These are phyloP conservation scores for Coprinopsis strossmayeri DNA, from an alignment of 768 basidiomycete species.

Conservation along the genomic window DNA sequence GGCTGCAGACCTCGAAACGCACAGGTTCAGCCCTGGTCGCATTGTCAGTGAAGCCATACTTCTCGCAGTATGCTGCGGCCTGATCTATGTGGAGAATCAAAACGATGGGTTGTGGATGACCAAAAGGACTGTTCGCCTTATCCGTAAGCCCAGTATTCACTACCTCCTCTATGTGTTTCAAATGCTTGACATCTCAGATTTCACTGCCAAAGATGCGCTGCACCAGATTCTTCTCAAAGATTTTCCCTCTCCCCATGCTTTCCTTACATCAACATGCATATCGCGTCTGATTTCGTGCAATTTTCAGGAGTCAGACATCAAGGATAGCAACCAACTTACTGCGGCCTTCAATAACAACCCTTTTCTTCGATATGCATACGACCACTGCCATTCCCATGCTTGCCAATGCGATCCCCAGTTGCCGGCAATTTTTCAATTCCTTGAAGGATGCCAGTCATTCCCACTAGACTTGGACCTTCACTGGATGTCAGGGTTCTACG, in stretches of 20 bases:
- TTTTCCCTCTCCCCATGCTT: not conserved
- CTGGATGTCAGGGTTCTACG: not conserved
- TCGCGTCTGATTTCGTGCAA: not conserved
- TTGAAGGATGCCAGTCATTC: not conserved
- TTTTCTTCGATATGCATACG: not conserved
- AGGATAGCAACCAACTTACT: not conserved
- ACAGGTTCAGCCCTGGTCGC: too few species aligned
- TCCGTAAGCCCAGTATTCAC: not conserved
- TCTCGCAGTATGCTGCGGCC: too few species aligned
- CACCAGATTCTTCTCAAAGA: not conserved
- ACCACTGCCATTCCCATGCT: not conserved
- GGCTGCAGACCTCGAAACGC: too few species aligned
- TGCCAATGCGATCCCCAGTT: not conserved
- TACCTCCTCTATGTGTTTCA: not conserved
- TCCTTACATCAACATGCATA: not conserved
- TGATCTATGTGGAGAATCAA: too few species aligned
- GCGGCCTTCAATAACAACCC: not conserved
- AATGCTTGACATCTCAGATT: not conserved
- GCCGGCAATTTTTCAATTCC: not conserved
- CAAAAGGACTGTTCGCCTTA: too few species aligned
- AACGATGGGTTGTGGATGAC: too few species aligned
- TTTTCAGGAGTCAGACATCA: not conserved
- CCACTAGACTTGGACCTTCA: not conserved
- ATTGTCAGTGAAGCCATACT: too few species aligned
- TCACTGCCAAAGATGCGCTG: not conserved